Base-by-base conservation (phyloP, 2,329 filamentous ascomycete genomes). In the Diaporthe amygdali region DNA sequence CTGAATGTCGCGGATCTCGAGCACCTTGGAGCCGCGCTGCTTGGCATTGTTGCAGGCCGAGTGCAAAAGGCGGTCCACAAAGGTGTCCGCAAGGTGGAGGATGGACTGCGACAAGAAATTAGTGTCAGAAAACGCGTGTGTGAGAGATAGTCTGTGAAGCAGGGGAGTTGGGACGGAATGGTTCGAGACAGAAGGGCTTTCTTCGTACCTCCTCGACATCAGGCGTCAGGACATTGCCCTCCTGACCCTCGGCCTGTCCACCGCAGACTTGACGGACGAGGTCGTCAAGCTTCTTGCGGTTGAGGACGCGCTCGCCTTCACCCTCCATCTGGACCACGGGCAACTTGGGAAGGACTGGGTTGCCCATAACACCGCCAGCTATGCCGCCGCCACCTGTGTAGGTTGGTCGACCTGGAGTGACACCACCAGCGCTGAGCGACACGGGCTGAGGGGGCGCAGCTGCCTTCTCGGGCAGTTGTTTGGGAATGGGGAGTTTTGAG, bases 211-310 rank as follows among this genome's bases (percentile, higher is more conserved):
- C 96, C 89, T 99, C 96, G 63, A 97, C 96, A 76, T 98, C 96
- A 0, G 96, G 94, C 34, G 94, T 94, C 75, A 98, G 84, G 46
- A 92, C 89, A 47, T 96, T 94, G 72, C 91, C 91, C 74, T 94
- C 92, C 59, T 90, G 88, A n/a, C 89, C 86, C 73, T 94, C 92
- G 0, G 90, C 89, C 32, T 90, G 91, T 12, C 92, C 93, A 68
- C 95, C 95, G 44, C 94, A 97, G 71, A 98, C 95, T 82, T 98
- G 96, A 64, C 95, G 91, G 10, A 98, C 95, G 46, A 99, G 88
- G 80, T 98, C 96, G 78, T 99, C 95, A 49, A 99, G 88, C 84
- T 97, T 98, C 84, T 97, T 97, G 89, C 98, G 98, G 84, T 93
- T 97, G n/a, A 99, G 86, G 1, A 99, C 93, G 52, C 95, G 92